Base-by-base conservation (phyloP, 176 grass and related monocot species). In the Lolium multiflorum region DNA sequence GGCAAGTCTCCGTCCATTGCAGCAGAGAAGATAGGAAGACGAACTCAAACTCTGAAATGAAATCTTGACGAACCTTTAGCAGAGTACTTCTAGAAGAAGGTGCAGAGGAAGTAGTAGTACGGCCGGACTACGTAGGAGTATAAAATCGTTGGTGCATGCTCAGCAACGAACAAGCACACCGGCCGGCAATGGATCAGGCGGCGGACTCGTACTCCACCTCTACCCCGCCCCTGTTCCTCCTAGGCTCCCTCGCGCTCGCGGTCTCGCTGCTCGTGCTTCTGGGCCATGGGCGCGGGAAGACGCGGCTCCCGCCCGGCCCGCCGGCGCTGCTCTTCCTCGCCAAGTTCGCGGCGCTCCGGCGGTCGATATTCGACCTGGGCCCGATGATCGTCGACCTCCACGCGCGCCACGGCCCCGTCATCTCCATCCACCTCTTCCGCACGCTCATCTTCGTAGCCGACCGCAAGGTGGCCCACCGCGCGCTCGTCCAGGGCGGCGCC, bases 371-470 rank as follows among this genome's bases (percentile, higher is more conserved):
- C 15, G 90, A 90, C 37, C 26, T 87, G 1, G 26, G 49, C 31
- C 83, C 48, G 4, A 8, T 78, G 17, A 71, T 95, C 61, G 49
- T 59, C 1, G 65, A 71, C 37, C 76, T 91, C 18, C 91, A 80
- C 56, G 59, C 46, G 63, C 68, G 81, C 21, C 26, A 88, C 3
- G 90, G 65, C 35, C 65, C 65, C 65, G 65, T 69, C 65, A 69
- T 69, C 64, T 57, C 88, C 75, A 0, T 92, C 76, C 88, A 80
- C 6, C 50, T 89, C 58, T 83, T 64, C 92, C 63, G 49, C 48
- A 91, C 90, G 11, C 26, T 88, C 26, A 47, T 95, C 49, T 92
- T 93, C 81, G 68, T 95, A 49, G 72, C 71, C 13, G 89, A 91
- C 54, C 76, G 90, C 65, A 55, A 7, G 8, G 0, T 95, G 7